A percentile compares a stretch with the other conserved stretches of the same genome.
These are phyloP conservation scores for Sporothrix pseudoabietina DNA, from an alignment of 2,329 filamentous ascomycete species.

Conservation along the genomic window DNA sequence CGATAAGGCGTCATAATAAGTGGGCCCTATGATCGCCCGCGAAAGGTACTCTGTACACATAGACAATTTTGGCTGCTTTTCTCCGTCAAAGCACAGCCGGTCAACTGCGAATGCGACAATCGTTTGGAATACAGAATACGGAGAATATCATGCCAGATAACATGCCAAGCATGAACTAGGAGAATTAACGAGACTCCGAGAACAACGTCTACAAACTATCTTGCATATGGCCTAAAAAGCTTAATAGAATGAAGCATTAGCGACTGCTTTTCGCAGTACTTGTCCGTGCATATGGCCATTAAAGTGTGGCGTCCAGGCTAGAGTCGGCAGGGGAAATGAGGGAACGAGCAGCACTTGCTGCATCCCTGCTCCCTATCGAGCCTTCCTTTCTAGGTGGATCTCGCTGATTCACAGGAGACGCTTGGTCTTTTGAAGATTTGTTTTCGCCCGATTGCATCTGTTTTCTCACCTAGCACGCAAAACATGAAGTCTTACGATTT, in stretches of 20 bases:
- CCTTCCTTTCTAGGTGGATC: neutral
- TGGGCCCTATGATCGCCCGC: neutral
- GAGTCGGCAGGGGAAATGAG: neutral
- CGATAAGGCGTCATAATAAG: slow-evolving; percentile 8
- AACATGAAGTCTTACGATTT: neutral
- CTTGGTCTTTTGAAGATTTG: neutral
- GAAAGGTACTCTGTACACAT: neutral
- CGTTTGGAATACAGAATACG: neutral
- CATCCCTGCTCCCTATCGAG: neutral
- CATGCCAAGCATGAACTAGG: neutral
- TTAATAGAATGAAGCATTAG: neutral
- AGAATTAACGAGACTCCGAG: neutral
- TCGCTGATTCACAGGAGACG: neutral
- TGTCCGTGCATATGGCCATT: neutral
- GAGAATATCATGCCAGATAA: neutral
- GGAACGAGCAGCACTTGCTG: neutral
- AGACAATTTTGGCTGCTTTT: neutral
- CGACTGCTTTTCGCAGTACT: neutral
- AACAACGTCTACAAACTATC: neutral
- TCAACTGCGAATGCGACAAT: neutral
- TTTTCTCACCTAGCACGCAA: slow-evolving; percentile 12
- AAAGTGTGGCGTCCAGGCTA: slow-evolving; percentile 12
- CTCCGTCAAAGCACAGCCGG: neutral
- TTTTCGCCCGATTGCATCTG: neutral
- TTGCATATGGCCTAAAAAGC: neutral